Percentiles rank a stretch among this genome's conserved stretches.
Evolutionary conservation across 1,139 yeast genomes (phyloP).

Genomic region (Pneumocystis murina): DNA sequence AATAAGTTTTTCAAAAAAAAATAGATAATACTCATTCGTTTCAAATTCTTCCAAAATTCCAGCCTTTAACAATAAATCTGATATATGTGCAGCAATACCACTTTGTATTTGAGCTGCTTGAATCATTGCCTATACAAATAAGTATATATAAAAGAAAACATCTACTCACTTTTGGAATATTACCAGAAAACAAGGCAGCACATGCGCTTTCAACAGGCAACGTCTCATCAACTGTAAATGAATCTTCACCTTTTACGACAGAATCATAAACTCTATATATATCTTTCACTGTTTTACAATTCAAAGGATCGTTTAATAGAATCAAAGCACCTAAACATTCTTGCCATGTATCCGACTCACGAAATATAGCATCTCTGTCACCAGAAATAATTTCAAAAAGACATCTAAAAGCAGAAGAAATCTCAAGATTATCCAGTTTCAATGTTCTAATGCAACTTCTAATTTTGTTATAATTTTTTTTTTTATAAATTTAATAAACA

Average conservation of each 20-base stretch:
- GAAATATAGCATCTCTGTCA: not conserved
- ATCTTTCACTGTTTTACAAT: not conserved
- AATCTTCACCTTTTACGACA: not conserved
- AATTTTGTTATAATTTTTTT: not conserved
- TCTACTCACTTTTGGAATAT: not conserved
- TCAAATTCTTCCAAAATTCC: not conserved
- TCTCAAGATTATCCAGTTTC: not conserved
- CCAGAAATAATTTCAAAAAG: slow-evolving; percentile 1
- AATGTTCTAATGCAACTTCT: not conserved
- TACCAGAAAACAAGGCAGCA: not conserved
- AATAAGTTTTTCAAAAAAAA: not conserved
- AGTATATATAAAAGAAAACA: not conserved
- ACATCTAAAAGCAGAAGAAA: not conserved
- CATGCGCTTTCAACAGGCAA: not conserved
- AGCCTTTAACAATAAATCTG: not conserved
- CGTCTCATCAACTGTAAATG: slow-evolving; percentile 1
- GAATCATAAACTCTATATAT: not conserved
- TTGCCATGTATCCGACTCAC: not conserved
- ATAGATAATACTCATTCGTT: not conserved
- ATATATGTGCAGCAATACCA: not conserved
- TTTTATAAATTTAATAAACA: not conserved
- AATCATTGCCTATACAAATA: not conserved
- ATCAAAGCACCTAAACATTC: not conserved
- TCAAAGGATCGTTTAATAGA: not conserved
- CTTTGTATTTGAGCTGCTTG: not conserved